Conservation (phyloP, 2,329 filamentous ascomycete genomes). For the Nemania sp. region DNA sequence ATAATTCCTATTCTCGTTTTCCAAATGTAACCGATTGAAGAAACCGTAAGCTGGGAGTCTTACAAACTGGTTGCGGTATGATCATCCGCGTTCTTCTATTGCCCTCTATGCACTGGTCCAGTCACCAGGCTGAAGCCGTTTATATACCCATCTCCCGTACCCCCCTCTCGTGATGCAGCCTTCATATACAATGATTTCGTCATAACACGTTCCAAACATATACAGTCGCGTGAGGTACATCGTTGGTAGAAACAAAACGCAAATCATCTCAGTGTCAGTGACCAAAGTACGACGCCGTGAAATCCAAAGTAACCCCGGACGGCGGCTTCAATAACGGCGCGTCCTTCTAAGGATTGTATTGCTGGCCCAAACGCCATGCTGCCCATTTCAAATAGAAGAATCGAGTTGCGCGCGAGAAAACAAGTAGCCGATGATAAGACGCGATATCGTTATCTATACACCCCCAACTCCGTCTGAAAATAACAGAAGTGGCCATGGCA, state of each 20-base stretch:
- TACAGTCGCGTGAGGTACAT: constrained; percentile 1
- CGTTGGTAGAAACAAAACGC: neutral
- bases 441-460: constrained; percentile 25
- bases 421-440: neutral
- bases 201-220: neutral
- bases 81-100: neutral
- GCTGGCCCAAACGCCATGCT: constrained; percentile 24
- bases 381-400: constrained; percentile 11
- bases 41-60: neutral
- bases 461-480: constrained; percentile 40
- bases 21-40: neutral
- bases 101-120: neutral
- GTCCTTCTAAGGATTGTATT: constrained; percentile 1
- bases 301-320: constrained; percentile 3
- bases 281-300: neutral
- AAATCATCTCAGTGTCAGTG: no score
- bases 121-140: constrained; percentile 2
- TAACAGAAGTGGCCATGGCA: constrained; percentile 41
- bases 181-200: neutral
- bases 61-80: neutral
- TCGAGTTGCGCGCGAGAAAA: neutral
- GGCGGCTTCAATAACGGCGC: neutral
- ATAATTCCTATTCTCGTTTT: neutral
- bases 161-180: neutral
- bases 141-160: constrained; percentile 2